Percentiles rank a stretch among this genome's conserved stretches.
These are phyloP conservation scores for Tulasnella sp. DNA, from an alignment of 768 basidiomycete genomes.

Conservation along the genomic window DNA sequence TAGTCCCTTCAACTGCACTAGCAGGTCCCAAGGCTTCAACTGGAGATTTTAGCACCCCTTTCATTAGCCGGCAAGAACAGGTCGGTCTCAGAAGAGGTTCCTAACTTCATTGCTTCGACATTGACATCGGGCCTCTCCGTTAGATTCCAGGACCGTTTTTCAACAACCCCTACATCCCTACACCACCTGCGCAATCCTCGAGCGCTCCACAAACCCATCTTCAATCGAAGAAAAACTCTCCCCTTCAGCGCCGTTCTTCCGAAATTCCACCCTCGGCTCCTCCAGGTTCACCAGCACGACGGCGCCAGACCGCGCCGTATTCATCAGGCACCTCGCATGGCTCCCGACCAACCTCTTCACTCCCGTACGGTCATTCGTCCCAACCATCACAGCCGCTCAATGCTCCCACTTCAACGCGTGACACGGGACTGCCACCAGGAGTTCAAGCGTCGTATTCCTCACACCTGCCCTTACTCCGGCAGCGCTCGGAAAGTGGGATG, in stretches of 20 bases:
- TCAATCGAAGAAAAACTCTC: background rate
- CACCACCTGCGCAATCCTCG: background rate
- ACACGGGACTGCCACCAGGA: background rate
- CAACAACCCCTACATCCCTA: background rate
- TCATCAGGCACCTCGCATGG: background rate
- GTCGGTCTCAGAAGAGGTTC: background rate
- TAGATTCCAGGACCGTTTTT: background rate
- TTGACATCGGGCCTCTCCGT: background rate
- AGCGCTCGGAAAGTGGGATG: constrained; percentile 9
- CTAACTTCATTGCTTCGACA: background rate
- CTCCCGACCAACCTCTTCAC: background rate
- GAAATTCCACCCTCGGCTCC: background rate
- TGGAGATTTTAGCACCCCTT: background rate
- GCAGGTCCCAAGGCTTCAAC: background rate
- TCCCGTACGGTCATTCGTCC: background rate
- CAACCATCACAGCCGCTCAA: background rate
- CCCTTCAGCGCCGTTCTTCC: background rate
- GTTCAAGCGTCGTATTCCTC: background rate
- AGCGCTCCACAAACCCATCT: background rate
- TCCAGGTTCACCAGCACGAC: background rate
- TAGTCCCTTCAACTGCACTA: background rate
- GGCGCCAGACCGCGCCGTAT: background rate
- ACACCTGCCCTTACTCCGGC: constrained; percentile 11
- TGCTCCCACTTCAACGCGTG: background rate
- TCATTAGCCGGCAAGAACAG: background rate